These are phyloP conservation scores for Colletotrichum eleusines DNA, from an alignment of 2,329 filamentous ascomycete genomes.

Conservation along the genomic window DNA sequence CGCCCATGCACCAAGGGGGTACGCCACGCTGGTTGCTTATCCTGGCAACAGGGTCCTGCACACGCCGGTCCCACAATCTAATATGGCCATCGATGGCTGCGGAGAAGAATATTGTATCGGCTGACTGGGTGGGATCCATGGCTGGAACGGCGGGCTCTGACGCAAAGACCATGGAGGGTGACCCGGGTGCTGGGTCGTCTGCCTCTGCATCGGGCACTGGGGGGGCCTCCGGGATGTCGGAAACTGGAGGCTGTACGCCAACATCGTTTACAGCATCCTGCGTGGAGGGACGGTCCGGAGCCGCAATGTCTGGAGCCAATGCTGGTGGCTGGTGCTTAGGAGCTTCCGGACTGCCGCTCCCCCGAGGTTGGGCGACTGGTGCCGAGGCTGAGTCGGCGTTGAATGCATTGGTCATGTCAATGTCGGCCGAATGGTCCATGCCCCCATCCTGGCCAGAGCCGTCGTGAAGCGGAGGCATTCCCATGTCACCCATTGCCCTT, in stretches of 20 bases:
- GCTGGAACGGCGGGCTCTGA: conserved; percentile 55
- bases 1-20: conserved; percentile 97
- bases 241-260: not conserved
- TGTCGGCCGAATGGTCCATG: conserved; percentile 56
- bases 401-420: conserved; percentile 54
- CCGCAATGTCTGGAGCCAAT: conserved; percentile 14
- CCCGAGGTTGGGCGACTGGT: conserved; percentile 46
- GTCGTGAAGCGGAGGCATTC: conserved; percentile 49
- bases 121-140: conserved; percentile 69
- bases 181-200: conserved; percentile 45
- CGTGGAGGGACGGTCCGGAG: not conserved
- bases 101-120: conserved; percentile 86
- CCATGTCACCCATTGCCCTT: conserved; percentile 72
- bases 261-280: conserved; percentile 12
- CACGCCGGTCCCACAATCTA: conserved; percentile 91
- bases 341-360: conserved; percentile 28
- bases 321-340: conserved; percentile 22
- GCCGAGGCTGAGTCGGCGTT: conserved; percentile 47
- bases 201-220: conserved; percentile 17
- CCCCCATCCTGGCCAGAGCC: conserved; percentile 55
- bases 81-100: conserved; percentile 89
- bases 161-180: conserved; percentile 54
- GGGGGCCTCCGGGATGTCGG: conserved; percentile 25
- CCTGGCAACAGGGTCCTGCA: conserved; percentile 80
- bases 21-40: conserved; percentile 80